Conservation (phyloP, 176 grass and related monocot genomes). For the Rhynchospora breviuscula region DNA sequence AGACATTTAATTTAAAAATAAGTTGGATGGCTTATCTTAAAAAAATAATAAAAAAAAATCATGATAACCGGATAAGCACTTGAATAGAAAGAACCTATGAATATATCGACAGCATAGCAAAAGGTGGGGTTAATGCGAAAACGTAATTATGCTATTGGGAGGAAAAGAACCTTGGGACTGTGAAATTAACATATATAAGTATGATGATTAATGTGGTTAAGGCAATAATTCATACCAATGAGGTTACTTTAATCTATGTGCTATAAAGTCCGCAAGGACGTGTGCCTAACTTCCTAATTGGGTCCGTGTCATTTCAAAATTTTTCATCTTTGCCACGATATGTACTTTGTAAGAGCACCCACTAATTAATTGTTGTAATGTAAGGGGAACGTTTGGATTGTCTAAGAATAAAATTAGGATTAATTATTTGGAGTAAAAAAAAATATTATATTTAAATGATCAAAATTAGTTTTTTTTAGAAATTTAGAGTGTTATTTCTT, state of each 20-base stretch:
- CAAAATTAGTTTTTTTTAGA: no score
- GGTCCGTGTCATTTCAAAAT: not conserved
- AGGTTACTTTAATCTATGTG: conserved; percentile 2
- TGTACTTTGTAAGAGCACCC: not conserved
- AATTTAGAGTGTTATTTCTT: no score
- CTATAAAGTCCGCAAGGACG: conserved; percentile 8
- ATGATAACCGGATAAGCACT: conserved; percentile 19
- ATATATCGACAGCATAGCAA: not conserved
- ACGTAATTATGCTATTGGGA: not conserved
- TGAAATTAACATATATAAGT: not conserved
- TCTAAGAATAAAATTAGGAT: no score
- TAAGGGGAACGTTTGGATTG: no score
- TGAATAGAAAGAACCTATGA: not conserved
- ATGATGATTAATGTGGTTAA: conserved; percentile 1
- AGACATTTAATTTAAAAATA: no score
- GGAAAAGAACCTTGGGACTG: not conserved
- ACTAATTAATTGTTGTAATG: no score
- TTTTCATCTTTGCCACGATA: not conserved
- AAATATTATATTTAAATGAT: no score
- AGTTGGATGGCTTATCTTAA: no score
- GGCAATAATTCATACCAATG: not conserved
- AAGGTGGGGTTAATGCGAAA: not conserved
- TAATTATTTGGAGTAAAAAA: no score
- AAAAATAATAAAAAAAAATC: no score
- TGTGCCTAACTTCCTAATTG: conserved; percentile 18